Evolutionary conservation across 192 early-diverging fungal genomes (phyloP), one percentile per base, ranked within the genome.

Genomic region (Coemansia sp.): DNA sequence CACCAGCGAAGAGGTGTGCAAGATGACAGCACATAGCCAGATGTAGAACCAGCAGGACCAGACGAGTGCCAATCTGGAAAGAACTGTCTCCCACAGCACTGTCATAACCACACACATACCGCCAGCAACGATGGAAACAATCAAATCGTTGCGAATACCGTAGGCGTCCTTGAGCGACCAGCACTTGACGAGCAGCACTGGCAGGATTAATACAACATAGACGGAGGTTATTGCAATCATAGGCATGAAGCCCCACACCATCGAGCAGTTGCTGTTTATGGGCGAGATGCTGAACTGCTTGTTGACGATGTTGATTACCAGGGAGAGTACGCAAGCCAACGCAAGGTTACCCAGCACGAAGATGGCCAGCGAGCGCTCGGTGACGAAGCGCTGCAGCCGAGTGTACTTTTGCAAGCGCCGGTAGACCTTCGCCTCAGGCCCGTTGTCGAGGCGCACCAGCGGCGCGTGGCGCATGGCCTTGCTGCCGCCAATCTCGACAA

Each of bases 1-100:
- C 0, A 67, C 38, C 14, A 81, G 54, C 3, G 78, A 68, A 12
- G 59, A 60, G 0, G 66, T 76, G 31, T 81, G 78, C 17, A 75
- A 19, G 6, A 59, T 31, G 10, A 72, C 9, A 22, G 65, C 73
- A 37, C 60, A 62, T 4, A 74, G 20, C 78, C 78, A 81, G 4
- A 60, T 53, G 35, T 65, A 81, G 63, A 81, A 81, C 68, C 68
- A 72, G 3, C 78, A 73, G 31, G 78, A 81, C 78, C 68, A 75
- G 31, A 19, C 25, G n/a, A 54, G 11, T 7, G 68, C 64, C 38
- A 81, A 2, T 1, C 46, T 15, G 59, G 40, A 24, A 14, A 80
- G 51, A 4, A 64, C 62, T 0, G 49, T 74, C 42, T 80, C 72
- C 77, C 77, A 80, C 9, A 80, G 4, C 31, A 65, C 49, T 0